Base-by-base conservation (phyloP, 2,329 filamentous ascomycete species). In the Geosmithia morbida region DNA sequence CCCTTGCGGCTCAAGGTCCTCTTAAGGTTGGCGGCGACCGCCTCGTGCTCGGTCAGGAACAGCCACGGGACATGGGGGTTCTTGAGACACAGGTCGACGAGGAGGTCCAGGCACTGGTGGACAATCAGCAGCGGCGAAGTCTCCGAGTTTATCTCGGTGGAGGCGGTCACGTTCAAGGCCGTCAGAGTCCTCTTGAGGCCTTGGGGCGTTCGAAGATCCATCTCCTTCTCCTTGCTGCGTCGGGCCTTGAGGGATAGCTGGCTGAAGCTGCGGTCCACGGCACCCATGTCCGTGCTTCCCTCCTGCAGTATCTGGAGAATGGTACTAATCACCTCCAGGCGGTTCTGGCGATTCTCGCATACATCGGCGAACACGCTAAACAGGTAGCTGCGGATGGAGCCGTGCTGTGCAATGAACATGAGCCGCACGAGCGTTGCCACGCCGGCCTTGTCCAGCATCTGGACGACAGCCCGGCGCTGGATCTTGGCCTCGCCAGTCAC, bases 401-500 rank as follows among this genome's bases (percentile, higher is more conserved):
- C 87, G 53, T 90, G 86, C 54, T 96, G 87, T 44, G 87, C 85
- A 56, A 97, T 88, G 62, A 98, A 98, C 90, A 98, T 96, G 10
- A 98, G 75, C n/a, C 94, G 86, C 42, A 98, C 74, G 33, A 98
- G 70, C n/a, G 92, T 97, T 22, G 94, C 92, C 53, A 98, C 83
- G 22, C 94, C 92, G 44, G 89, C 77, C 66, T 95, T 96, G 64
- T 98, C 92, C 29, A 98, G 77, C 84, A 98, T 95, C 61, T 98
- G 92, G 20, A 95, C 85, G 49, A 94, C 85, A 19, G 87, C 82
- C 51, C 85, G 84, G 49, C 86, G 81, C 56, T 85, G 83, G 39
- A 72, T 66, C 66, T 88, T 90, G 60, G 73, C 75, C 53, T 78
- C 65, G 41, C 39, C 13, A 18, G 17, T 33, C 26, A 33, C 41